These are phyloP conservation scores for Diplodia mutila DNA, from an alignment of 2,329 filamentous ascomycete species.

Conservation along the genomic window DNA sequence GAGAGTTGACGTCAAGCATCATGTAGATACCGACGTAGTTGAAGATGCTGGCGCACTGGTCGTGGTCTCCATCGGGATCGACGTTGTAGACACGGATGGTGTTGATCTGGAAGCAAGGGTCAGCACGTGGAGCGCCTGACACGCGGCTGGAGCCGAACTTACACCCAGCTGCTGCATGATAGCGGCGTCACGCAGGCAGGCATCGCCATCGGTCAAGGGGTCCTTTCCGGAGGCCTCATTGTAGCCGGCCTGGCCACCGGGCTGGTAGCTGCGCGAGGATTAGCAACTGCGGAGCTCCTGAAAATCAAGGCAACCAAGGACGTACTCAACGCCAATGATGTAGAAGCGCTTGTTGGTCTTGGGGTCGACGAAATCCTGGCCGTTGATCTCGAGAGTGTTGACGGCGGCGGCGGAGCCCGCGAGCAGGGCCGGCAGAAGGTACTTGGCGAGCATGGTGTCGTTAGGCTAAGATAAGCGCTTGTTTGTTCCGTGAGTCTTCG, in stretches of 20 bases:
- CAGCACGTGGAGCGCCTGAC: neutral
- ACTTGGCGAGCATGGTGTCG: slow-evolving; percentile 19
- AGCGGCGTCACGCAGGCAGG: slow-evolving; percentile 65
- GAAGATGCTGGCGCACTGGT: slow-evolving; percentile 66
- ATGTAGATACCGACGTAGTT: slow-evolving; percentile 69
- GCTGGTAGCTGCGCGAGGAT: slow-evolving; percentile 57
- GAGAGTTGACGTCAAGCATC: slow-evolving; percentile 68
- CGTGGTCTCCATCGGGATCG: slow-evolving; percentile 62
- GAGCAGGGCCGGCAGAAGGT: slow-evolving; percentile 28
- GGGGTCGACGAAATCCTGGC: slow-evolving; percentile 65
- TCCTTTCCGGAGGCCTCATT: slow-evolving; percentile 54
- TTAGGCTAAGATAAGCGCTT: slow-evolving; percentile 13
- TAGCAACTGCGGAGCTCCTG: neutral
- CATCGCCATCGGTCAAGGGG: slow-evolving; percentile 60
- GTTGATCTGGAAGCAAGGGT: slow-evolving; percentile 52
- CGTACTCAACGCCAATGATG: slow-evolving; percentile 65
- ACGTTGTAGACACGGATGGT: slow-evolving; percentile 69
- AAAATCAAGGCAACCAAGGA: slow-evolving; percentile 1
- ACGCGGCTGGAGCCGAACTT: slow-evolving; percentile 31
- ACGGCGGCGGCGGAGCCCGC: slow-evolving; percentile 56
- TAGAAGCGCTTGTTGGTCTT: slow-evolving; percentile 62
- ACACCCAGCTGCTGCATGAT: slow-evolving; percentile 66
- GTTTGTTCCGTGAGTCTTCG: slow-evolving; percentile 12
- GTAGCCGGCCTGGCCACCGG: slow-evolving; percentile 64
- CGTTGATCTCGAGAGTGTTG: slow-evolving; percentile 59